Percentiles rank a stretch among this genome's conserved stretches.
Evolutionary conservation across 306 rosid species (phyloP).

Genomic region (Urtica urens): DNA sequence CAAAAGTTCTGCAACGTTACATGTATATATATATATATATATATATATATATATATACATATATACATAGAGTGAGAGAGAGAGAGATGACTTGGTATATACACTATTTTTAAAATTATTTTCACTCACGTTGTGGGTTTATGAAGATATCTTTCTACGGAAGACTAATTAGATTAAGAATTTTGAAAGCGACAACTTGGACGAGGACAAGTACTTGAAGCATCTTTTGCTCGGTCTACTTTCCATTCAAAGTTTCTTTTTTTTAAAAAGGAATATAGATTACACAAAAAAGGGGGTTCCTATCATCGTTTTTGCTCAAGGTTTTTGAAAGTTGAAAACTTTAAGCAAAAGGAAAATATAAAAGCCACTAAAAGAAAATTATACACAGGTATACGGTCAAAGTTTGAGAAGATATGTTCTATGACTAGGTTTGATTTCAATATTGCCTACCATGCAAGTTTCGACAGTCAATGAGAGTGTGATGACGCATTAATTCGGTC

Average conservation of each 20-base stretch:
- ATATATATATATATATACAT: no score
- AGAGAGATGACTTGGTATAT: conserved; percentile 9
- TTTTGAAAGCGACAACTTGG: conserved; percentile 5
- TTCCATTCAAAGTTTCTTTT: conserved; percentile 12
- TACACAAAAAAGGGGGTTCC: conserved; percentile 6
- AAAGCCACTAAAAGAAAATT: not conserved
- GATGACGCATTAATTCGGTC: no score
- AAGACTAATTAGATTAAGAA: conserved; percentile 2
- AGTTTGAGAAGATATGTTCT: conserved; percentile 1
- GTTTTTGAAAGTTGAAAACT: conserved; percentile 3
- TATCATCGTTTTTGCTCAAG: conserved; percentile 4
- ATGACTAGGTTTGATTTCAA: conserved; percentile 2
- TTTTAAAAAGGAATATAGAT: conserved; percentile 6
- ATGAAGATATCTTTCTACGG: not conserved
- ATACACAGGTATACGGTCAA: not conserved
- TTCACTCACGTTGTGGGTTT: not conserved
- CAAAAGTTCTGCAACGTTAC: conserved; percentile 7
- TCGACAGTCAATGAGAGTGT: not conserved
- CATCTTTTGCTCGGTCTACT: not conserved
- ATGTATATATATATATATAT: no score
- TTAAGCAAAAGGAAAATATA: not conserved
- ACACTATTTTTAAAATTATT: not conserved
- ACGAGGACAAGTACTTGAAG: not conserved
- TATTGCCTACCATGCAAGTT: no score
- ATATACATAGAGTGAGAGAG: conserved; percentile 6